A percentile compares a stretch with the other conserved stretches of the same genome.
Conservation (phyloP, 371 early-diverging fungal genomes). For the Rhizopus microsporus region DNA sequence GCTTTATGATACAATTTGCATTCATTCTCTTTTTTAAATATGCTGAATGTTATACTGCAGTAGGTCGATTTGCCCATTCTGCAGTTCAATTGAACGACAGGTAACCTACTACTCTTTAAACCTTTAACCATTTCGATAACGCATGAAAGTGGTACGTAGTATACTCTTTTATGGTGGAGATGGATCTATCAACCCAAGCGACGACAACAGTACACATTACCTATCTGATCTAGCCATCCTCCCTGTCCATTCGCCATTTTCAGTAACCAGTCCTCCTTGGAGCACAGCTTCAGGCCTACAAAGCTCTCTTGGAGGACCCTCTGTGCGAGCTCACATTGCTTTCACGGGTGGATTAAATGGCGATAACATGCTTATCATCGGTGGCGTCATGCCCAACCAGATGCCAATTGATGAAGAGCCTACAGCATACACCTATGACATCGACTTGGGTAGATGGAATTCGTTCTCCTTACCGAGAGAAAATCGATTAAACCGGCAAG, state of each 20-base stretch:
- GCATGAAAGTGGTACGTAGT: conserved; percentile 11
- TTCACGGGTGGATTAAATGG: conserved; percentile 31
- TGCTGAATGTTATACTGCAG: conserved; percentile 13
- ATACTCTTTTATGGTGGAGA: conserved; percentile 50
- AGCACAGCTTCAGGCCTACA: conserved; percentile 43
- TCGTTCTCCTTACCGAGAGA: conserved; percentile 34
- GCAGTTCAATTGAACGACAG: conserved; percentile 25
- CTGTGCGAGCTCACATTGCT: conserved; percentile 40
- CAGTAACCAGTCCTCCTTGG: conserved; percentile 42
- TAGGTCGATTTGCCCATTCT: conserved; percentile 26
- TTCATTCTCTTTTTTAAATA: conserved; percentile 2
- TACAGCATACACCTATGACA: conserved; percentile 39
- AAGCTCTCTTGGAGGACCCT: conserved; percentile 38
- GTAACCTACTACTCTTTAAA: conserved; percentile 6
- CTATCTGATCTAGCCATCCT: conserved; percentile 43
- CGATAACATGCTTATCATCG: conserved; percentile 41
- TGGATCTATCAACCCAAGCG: conserved; percentile 30
- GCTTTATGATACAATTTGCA: conserved; percentile 6
- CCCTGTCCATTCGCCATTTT: conserved; percentile 28
- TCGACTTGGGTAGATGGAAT: conserved; percentile 39
- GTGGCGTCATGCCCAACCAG: conserved; percentile 34
- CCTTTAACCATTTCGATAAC: background rate
- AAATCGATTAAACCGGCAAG: conserved; percentile 37
- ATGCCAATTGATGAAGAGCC: conserved; percentile 22
- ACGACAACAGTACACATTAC: conserved; percentile 30